Conservation (phyloP, 75 land plant species). For the Chamaecyparis obtusa region DNA sequence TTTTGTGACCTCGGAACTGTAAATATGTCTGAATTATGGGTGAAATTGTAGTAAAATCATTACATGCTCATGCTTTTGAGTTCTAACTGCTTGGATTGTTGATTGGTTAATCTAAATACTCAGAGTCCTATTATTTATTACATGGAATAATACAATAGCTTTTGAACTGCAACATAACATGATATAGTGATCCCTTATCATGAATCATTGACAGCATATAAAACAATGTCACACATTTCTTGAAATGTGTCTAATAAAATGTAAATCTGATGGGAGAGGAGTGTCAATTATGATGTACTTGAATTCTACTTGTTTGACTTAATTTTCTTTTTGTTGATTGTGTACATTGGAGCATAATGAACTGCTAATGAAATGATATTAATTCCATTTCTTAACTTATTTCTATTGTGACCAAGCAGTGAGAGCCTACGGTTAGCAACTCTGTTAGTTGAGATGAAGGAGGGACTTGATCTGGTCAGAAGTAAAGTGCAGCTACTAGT, state of each 20-base stretch:
- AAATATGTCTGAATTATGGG: too few relatives aligned
- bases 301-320: neutral
- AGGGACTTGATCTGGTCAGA: slow-evolving; percentile 56
- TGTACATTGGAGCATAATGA: neutral
- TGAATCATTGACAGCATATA: neutral
- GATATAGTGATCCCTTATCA: neutral
- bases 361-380: neutral
- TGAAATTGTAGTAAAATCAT: too few relatives aligned
- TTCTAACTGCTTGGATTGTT: too few relatives aligned
- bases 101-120: neutral
- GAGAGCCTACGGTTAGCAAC: slow-evolving; percentile 58
- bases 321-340: neutral
- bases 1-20: neutral
- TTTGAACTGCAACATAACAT: neutral
- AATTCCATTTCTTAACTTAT: neutral
- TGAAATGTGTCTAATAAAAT: neutral
- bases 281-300: neutral
- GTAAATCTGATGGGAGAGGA: neutral
- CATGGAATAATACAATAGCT: neutral
- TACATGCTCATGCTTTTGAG: too few relatives aligned
- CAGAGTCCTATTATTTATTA: neutral
- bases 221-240: neutral
- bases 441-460: slow-evolving; percentile 67
- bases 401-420: slow-evolving; percentile 24
- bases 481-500: slow-evolving; percentile 55